These are phyloP conservation scores for Pochonia chlamydosporia DNA, from an alignment of 2,329 filamentous ascomycete genomes.

Conservation along the genomic window DNA sequence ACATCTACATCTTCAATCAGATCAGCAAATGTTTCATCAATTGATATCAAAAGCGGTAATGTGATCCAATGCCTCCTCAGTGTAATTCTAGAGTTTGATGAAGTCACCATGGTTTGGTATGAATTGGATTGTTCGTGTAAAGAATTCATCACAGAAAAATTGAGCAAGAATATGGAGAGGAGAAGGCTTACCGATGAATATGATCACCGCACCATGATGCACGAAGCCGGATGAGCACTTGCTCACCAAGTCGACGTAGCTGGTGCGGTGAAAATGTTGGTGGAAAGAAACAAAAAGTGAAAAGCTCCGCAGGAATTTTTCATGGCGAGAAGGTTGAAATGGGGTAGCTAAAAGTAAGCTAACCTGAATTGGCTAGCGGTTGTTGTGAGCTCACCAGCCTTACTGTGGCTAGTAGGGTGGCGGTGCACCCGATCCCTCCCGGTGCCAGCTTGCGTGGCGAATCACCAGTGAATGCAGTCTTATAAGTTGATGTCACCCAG, in stretches of 20 bases:
- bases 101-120: conserved; percentile 53
- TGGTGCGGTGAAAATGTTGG: background rate
- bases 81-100: conserved; percentile 45
- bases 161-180: background rate
- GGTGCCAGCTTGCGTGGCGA: conserved; percentile 20
- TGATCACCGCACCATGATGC: background rate
- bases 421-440: conserved; percentile 25
- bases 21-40: background rate
- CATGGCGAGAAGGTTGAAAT: conserved; percentile 5
- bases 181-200: conserved; percentile 16
- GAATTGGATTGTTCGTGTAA: conserved; percentile 57
- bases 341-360: background rate
- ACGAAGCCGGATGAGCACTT: background rate
- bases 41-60: background rate
- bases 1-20: background rate
- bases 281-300: background rate
- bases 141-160: conserved; percentile 26
- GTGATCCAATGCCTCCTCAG: conserved; percentile 39
- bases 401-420: conserved; percentile 20
- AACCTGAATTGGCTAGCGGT: background rate
- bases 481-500: conserved; percentile 16
- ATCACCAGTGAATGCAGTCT: conserved; percentile 13
- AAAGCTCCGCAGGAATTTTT: conserved; percentile 4
- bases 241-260: background rate
- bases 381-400: background rate